Evolutionary conservation across 371 early-diverging fungal genomes (phyloP).

Genomic region (Syncephalastrum monosporum): DNA sequence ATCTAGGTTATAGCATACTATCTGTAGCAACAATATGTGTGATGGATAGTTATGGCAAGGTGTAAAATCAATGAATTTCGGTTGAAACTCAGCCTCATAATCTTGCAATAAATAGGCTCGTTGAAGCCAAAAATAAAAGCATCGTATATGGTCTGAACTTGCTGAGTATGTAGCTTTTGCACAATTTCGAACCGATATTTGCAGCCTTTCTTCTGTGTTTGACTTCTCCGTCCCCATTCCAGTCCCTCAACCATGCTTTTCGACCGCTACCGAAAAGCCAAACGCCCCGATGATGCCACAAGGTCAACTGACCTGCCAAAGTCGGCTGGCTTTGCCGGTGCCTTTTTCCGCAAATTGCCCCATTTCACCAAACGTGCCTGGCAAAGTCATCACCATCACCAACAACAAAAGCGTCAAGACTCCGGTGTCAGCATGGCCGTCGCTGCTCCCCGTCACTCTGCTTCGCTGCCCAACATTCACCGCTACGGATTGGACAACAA

Average conservation of each 20-base stretch:
- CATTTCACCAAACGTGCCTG: constrained; percentile 23
- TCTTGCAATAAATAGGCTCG: too few species aligned
- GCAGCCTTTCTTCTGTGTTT: constrained; percentile 6
- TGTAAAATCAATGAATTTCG: too few species aligned
- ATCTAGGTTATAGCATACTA: too few species aligned
- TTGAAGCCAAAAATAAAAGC: too few species aligned
- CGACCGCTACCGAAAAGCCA: constrained; percentile 38
- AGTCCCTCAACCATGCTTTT: constrained; percentile 29
- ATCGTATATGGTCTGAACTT: too few species aligned
- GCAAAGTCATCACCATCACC: constrained; percentile 3
- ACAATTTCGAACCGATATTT: too few species aligned
- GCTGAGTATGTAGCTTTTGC: too few species aligned
- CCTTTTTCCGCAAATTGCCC: constrained; percentile 36
- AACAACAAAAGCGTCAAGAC: constrained; percentile 15
- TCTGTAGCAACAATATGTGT: too few species aligned
- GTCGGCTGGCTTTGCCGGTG: constrained; percentile 22
- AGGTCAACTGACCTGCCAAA: constrained; percentile 10
- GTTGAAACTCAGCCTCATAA: too few species aligned
- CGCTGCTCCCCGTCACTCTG: constrained; percentile 34
- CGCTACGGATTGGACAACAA: not conserved
- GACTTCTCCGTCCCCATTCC: constrained; percentile 1
- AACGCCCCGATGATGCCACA: constrained; percentile 19
- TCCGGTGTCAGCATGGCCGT: constrained; percentile 13
- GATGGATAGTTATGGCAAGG: too few species aligned
- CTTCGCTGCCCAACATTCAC: constrained; percentile 40